Conservation (phyloP, 2,329 filamentous ascomycete genomes). For the Penicillium brevicompactum region DNA sequence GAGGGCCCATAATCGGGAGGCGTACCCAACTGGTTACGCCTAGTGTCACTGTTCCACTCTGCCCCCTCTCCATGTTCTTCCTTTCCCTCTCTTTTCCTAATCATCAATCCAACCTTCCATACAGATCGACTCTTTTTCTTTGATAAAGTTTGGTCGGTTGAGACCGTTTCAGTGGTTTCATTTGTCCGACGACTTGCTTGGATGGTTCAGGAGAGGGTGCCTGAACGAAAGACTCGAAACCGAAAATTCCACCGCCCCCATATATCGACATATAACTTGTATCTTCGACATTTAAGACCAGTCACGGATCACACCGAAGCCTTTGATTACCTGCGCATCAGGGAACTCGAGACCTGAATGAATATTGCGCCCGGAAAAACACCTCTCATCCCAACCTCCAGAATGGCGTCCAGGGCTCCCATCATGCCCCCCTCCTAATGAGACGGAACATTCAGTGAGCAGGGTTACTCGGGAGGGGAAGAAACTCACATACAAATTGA, state of each 20-base stretch:
- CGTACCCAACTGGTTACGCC: slow-evolving; percentile 16
- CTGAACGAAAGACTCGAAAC: neutral
- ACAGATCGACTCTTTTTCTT: neutral
- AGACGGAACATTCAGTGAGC: slow-evolving; percentile 55
- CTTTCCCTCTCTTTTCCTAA: slow-evolving; percentile 2
- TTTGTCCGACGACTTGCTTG: neutral
- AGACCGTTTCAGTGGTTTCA: neutral
- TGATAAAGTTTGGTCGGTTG: neutral
- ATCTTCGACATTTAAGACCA: too few species aligned
- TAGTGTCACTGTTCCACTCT: slow-evolving; percentile 13
- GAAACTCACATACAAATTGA: slow-evolving; percentile 76
- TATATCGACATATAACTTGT: neutral
- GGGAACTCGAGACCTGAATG: neutral
- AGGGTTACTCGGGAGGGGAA: slow-evolving; percentile 74
- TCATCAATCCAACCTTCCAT: neutral
- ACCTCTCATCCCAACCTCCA: slow-evolving; percentile 8
- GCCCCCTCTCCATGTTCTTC: slow-evolving; percentile 8
- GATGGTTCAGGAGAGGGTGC: neutral
- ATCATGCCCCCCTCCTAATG: slow-evolving; percentile 51
- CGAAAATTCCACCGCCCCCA: neutral
- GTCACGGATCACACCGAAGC: too few species aligned
- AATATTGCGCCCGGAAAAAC: slow-evolving; percentile 15
- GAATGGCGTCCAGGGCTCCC: slow-evolving; percentile 46
- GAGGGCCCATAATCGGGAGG: slow-evolving; percentile 7
- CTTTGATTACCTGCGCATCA: neutral